Conservation (phyloP, 257 asterid species). For the Solanum rostratum region DNA sequence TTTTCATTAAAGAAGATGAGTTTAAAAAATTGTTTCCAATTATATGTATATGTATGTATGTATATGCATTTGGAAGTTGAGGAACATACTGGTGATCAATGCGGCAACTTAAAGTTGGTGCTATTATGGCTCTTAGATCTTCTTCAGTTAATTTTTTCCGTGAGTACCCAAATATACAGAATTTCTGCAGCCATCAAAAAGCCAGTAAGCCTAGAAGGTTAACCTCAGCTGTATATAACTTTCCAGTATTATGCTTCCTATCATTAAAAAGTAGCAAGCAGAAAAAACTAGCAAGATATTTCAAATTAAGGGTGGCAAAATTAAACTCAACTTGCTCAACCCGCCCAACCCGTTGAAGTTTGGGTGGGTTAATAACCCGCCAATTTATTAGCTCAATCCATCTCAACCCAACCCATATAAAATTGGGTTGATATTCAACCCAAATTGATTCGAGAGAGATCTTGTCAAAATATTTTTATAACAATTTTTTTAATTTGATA, state of each 20-base stretch:
- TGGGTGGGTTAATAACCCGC: too few relatives aligned
- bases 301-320: too few relatives aligned
- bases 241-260: not conserved
- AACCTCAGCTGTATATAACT: not conserved
- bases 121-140: constrained; percentile 32
- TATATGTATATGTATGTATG: not conserved
- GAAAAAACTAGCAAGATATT: not conserved
- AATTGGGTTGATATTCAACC: too few relatives aligned
- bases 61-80: not conserved
- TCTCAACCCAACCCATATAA: too few relatives aligned
- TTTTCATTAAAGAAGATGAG: not conserved
- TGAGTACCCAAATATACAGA: constrained; percentile 35
- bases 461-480: too few relatives aligned
- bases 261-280: not conserved
- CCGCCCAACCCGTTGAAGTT: too few relatives aligned
- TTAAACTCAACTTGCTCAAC: too few relatives aligned
- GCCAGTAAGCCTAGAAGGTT: constrained; percentile 1
- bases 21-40: not conserved
- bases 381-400: too few relatives aligned
- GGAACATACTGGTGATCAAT: constrained; percentile 34
- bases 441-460: too few relatives aligned
- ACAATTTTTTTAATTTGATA: too few relatives aligned
- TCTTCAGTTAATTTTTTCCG: constrained; percentile 29
- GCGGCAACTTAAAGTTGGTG: constrained; percentile 42
- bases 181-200: constrained; percentile 20